These are phyloP conservation scores for Populus tremula DNA, from an alignment of 345 rosid species.

Conservation along the genomic window DNA sequence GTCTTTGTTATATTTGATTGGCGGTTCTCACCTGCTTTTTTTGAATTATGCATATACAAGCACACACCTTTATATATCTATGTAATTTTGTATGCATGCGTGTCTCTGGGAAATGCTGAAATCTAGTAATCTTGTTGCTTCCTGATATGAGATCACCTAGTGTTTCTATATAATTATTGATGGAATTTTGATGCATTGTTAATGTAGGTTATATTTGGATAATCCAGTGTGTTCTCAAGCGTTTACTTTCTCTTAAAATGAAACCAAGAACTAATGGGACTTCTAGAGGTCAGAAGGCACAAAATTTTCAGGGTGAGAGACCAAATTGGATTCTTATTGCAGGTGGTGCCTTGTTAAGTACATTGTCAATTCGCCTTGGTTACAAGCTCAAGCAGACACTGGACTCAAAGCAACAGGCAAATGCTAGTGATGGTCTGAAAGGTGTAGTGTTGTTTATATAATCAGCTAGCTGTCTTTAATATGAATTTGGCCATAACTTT, in stretches of 20 bases:
- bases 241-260: constrained; percentile 50
- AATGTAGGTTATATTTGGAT: constrained; percentile 57
- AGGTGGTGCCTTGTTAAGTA: constrained; percentile 92
- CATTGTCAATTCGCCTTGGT: constrained; percentile 85
- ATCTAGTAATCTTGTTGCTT: background rate
- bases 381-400: constrained; percentile 74
- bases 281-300: constrained; percentile 54
- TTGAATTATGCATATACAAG: background rate
- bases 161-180: background rate
- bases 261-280: constrained; percentile 45
- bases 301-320: constrained; percentile 49
- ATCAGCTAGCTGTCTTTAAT: constrained; percentile 6
- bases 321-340: constrained; percentile 90
- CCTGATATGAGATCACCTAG: constrained; percentile 2
- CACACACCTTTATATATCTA: background rate
- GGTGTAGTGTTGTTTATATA: constrained; percentile 25
- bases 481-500: constrained; percentile 16
- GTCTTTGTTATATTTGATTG: background rate
- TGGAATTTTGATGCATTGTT: constrained; percentile 18
- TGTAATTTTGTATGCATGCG: background rate
- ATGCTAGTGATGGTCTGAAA: constrained; percentile 41
- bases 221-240: constrained; percentile 27
- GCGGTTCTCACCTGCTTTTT: background rate
- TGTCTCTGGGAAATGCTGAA: background rate
- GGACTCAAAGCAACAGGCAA: constrained; percentile 52